Base-by-base conservation (phyloP, 2,329 filamentous ascomycete species). In the Ploettnerulaceae sp. region DNA sequence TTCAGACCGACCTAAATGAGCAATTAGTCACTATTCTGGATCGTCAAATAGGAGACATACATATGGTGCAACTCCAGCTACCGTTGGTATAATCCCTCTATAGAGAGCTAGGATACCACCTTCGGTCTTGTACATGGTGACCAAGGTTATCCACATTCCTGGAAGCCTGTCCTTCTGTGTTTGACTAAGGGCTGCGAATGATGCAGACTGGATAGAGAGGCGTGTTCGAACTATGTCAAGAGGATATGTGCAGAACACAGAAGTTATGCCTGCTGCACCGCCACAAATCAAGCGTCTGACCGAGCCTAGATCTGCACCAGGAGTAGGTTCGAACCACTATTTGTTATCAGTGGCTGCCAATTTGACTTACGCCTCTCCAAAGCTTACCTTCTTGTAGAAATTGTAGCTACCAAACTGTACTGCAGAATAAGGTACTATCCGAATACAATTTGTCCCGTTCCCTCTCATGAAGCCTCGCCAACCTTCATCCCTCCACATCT, bases 381-480 rank as follows among this genome's bases (percentile, higher is more conserved):
- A 21, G 26, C 82, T 65, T 71, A 94, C 90, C 71, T 82, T 79
- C 69, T 95, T 96, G 71, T 98, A 98, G 57, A 97, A 81, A 66
- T 95, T 97, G 72, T 97, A 98, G 64, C 89, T 94, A 58, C 91
- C 91, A 67, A 98, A 98, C 64, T 98, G 93, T 31, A 97, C 93
- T 8, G 93, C 93, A 39, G 91, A 97, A 67, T 98, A 98, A 4
- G 93, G 93, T 42, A 98, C 89, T 57, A 98, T 98, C 52, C 93
- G 87, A 61, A 98, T 88, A 74, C 93, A 98, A 68, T 98, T 98
- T 51, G 90, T 96, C 54, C 93, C 93, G 66, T 98, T 98, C 42
- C 93, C 93, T 57, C 89, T 82, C 90, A 98, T 95, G 68, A 97
- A 95, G 0, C 93, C 93, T 66, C 82, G 82, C 89, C 90, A 97